Conservation (phyloP, 139 green algal genomes). For the Zygnema circumcarinatum region DNA sequence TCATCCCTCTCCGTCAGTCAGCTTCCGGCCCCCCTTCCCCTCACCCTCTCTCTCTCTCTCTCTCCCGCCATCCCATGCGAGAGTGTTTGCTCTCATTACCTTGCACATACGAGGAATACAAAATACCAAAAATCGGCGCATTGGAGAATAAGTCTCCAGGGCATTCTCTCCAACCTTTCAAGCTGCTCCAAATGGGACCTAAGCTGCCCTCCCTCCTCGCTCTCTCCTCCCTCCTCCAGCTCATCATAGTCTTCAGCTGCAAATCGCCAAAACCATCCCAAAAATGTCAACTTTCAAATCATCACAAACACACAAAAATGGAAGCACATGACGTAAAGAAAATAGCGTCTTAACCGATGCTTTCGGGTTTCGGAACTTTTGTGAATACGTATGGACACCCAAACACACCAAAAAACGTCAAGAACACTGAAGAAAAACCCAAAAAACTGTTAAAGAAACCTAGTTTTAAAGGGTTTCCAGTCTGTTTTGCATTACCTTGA, state of each 20-base stretch:
- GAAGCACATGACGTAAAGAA: not conserved
- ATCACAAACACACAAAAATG: not conserved
- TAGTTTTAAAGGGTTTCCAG: too few relatives aligned
- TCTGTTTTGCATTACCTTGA: too few relatives aligned
- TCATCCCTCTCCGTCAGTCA: too few relatives aligned
- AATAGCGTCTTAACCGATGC: not conserved
- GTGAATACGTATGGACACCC: too few relatives aligned
- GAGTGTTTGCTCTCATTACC: not conserved
- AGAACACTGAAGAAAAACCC: too few relatives aligned
- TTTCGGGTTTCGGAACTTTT: too few relatives aligned
- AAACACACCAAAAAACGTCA: too few relatives aligned
- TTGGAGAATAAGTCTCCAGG: conserved; percentile 14
- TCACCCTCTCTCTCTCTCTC: not conserved
- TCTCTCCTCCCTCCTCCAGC: not conserved
- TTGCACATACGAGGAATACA: conserved; percentile 14
- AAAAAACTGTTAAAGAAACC: too few relatives aligned
- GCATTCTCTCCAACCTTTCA: not conserved
- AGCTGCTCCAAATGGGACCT: not conserved
- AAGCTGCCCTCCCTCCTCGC: conserved; percentile 4
- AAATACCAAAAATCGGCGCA: conserved; percentile 37
- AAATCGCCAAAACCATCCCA: not conserved
- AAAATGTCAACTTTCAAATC: not conserved
- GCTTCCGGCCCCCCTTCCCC: too few relatives aligned
- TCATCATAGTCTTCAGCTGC: conserved; percentile 5
- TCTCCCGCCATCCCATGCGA: not conserved